A percentile compares a stretch with the other conserved stretches of the same genome.
These are phyloP conservation scores for Monosporascus sp. DNA, from an alignment of 2,329 filamentous ascomycete genomes.

Conservation along the genomic window DNA sequence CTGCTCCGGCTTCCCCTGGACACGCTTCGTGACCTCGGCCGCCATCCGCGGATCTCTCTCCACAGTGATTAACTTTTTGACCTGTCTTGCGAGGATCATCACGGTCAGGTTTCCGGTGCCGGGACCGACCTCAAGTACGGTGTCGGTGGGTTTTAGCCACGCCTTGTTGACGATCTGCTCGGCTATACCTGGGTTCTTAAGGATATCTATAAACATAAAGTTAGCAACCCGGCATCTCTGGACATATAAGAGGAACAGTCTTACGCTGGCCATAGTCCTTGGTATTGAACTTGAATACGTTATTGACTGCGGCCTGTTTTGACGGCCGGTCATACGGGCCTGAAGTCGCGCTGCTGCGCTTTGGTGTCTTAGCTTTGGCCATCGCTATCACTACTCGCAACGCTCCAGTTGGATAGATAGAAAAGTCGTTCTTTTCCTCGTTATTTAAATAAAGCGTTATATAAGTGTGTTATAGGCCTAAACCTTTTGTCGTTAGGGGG, in stretches of 20 bases:
- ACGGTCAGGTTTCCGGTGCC: constrained; percentile 82
- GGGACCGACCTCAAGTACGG: constrained; percentile 82
- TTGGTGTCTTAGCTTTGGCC: constrained; percentile 36
- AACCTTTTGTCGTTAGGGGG: not conserved
- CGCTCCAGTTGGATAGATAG: too few relatives aligned
- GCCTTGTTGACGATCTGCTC: constrained; percentile 69
- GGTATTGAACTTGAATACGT: constrained; percentile 97
- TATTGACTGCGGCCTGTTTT: constrained; percentile 51
- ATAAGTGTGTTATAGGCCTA: too few relatives aligned
- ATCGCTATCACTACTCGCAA: constrained; percentile 17
- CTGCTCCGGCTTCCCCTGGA: constrained; percentile 80
- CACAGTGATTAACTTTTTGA: constrained; percentile 74
- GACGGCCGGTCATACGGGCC: constrained; percentile 37
- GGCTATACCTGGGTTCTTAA: constrained; percentile 85
- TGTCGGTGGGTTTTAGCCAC: constrained; percentile 81
- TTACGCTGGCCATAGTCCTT: constrained; percentile 63
- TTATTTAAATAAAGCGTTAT: too few relatives aligned
- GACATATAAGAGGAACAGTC: not conserved
- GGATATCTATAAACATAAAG: constrained; percentile 57
- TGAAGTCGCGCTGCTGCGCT: constrained; percentile 27
- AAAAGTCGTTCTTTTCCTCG: too few relatives aligned
- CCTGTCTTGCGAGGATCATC: constrained; percentile 72
- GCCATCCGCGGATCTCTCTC: constrained; percentile 97
- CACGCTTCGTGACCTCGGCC: constrained; percentile 88
- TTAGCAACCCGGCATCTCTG: not conserved